Evolutionary conservation across 768 basidiomycete genomes (phyloP).

Genomic region (Tephrocybe sp.): DNA sequence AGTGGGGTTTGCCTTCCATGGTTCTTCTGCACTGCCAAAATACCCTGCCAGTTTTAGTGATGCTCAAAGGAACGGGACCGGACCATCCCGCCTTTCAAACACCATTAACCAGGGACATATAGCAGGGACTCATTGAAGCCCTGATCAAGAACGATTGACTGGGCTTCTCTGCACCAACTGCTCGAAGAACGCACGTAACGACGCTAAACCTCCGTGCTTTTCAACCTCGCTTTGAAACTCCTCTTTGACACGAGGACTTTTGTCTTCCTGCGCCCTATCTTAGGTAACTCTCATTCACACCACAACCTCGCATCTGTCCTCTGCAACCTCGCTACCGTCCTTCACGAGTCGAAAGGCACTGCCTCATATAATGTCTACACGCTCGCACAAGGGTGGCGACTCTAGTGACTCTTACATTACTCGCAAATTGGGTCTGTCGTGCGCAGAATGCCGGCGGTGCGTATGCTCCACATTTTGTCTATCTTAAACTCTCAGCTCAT

Average conservation of each 20-base stretch:
- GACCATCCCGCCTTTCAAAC: constrained; percentile 10
- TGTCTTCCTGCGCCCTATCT: not conserved
- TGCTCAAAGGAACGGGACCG: constrained; percentile 2
- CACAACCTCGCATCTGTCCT: not conserved
- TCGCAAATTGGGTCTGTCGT: constrained; percentile 43
- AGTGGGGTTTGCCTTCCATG: not conserved
- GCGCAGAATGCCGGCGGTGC: constrained; percentile 52
- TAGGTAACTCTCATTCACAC: not conserved
- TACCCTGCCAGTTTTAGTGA: not conserved
- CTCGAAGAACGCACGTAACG: not conserved
- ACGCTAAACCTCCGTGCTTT: not conserved
- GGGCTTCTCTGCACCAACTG: not conserved
- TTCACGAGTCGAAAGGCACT: not conserved
- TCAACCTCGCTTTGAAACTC: not conserved
- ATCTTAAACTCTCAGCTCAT: not conserved
- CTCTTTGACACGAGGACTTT: not conserved
- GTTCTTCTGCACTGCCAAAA: not conserved
- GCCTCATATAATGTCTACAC: constrained; percentile 12
- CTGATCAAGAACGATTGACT: not conserved
- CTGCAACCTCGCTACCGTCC: too few species aligned
- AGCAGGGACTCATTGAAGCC: too few species aligned
- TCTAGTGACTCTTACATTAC: constrained; percentile 16
- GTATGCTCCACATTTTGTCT: not conserved
- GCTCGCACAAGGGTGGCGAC: constrained; percentile 11
- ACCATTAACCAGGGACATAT: not conserved